Evolutionary conservation across 768 basidiomycete genomes (phyloP).

Genomic region (Naganishia vaughanmartiniae): DNA sequence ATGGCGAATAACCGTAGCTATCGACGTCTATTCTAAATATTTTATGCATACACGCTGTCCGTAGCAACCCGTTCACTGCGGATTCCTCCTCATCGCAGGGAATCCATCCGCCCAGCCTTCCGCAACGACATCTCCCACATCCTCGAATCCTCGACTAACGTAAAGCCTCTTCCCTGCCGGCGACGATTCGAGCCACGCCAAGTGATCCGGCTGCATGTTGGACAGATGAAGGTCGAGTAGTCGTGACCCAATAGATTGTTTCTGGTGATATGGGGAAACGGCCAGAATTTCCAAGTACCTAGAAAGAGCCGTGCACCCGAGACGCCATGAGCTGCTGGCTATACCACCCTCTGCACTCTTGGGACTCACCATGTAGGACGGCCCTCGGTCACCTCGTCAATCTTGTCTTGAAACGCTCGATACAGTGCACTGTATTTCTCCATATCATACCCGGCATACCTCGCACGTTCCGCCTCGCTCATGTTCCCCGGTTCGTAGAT

Average conservation of each 20-base stretch:
- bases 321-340: not conserved
- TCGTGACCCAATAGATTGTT: slow-evolving; percentile 17
- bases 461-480: slow-evolving; percentile 15
- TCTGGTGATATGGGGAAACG: slow-evolving; percentile 26
- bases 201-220: not conserved
- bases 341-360: not conserved
- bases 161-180: slow-evolving; percentile 28
- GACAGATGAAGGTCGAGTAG: slow-evolving; percentile 31
- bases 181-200: slow-evolving; percentile 29
- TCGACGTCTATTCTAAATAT: not conserved
- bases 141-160: slow-evolving; percentile 26
- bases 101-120: slow-evolving; percentile 31
- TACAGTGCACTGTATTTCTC: slow-evolving; percentile 28
- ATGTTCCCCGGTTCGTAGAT: slow-evolving; percentile 2
- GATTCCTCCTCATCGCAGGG: slow-evolving; percentile 27
- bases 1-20: too few relatives aligned
- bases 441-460: slow-evolving; percentile 20
- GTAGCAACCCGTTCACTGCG: not conserved
- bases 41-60: not conserved
- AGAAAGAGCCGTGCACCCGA: not conserved
- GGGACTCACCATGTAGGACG: slow-evolving; percentile 12
- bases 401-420: slow-evolving; percentile 27
- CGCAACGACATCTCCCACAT: slow-evolving; percentile 25
- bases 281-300: slow-evolving; percentile 33
- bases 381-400: slow-evolving; percentile 15